Conservation (phyloP, 139 green algal species). For the Volvox africanus region DNA sequence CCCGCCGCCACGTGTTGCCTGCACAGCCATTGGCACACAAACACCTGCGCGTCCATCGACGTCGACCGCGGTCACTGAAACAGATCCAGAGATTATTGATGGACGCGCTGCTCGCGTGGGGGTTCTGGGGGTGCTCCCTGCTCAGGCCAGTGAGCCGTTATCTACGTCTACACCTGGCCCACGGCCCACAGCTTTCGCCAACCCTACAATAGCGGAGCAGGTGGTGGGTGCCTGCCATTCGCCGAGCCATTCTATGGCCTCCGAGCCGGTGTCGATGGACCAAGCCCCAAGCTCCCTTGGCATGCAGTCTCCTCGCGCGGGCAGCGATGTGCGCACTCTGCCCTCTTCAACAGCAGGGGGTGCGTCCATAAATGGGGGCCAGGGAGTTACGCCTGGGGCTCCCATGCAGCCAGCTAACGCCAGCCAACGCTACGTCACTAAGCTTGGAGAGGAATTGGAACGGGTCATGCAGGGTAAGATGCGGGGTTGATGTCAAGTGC, state of each 20-base stretch:
- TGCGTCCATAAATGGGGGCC: neutral
- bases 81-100: neutral
- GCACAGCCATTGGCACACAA: neutral
- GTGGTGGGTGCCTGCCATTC: neutral
- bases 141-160: neutral
- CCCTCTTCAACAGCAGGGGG: neutral
- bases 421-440: slow-evolving; percentile 38
- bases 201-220: neutral
- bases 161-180: neutral
- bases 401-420: neutral
- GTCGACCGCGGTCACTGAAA: neutral
- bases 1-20: neutral
- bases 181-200: slow-evolving; percentile 9
- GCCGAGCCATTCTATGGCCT: slow-evolving; percentile 1
- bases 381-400: neutral
- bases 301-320: neutral
- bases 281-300: neutral
- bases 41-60: neutral
- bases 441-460: slow-evolving; percentile 61
- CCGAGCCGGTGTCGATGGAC: neutral
- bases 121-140: neutral
- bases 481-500: too few relatives aligned
- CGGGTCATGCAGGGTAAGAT: slow-evolving; percentile 56
- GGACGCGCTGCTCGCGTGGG: neutral
- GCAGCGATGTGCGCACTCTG: neutral